phyloP scores from a whole-genome alignment of 768 basidiomycete genomes.

The Porpolomopsis calyptriformis region DNA sequence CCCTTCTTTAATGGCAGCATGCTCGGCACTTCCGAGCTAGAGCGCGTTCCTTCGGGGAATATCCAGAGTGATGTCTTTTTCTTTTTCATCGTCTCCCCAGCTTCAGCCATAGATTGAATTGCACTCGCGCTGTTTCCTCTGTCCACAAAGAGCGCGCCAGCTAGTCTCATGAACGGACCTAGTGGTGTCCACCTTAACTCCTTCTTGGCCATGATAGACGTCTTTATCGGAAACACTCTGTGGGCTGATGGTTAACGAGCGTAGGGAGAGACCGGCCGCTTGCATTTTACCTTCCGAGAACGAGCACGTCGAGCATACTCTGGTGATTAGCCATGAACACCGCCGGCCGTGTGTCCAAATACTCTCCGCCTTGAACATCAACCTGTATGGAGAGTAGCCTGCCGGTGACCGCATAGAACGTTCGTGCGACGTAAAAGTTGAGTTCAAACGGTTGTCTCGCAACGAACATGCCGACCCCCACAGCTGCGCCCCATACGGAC shows the following conservation, averaged over 20 bases:
- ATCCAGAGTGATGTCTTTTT: conserved; percentile 75
- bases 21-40: conserved; percentile 49
- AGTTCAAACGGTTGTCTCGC: conserved; percentile 66
- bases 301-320: conserved; percentile 81
- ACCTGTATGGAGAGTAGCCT: conserved; percentile 56
- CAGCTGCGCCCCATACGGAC: conserved; percentile 61
- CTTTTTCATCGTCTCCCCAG: conserved; percentile 68
- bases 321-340: conserved; percentile 88
- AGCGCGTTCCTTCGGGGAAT: conserved; percentile 93
- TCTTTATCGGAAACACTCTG: conserved; percentile 72
- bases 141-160: conserved; percentile 87
- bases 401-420: conserved; percentile 64
- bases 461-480: conserved; percentile 55
- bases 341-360: conserved; percentile 59
- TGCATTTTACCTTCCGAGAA: conserved; percentile 58
- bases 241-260: conserved; percentile 5
- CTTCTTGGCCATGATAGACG: conserved; percentile 89
- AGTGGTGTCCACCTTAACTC: conserved; percentile 80
- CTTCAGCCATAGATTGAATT: conserved; percentile 61
- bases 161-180: conserved; percentile 83
- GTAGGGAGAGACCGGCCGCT: conserved; percentile 9
- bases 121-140: conserved; percentile 71
- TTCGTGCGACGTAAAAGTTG: conserved; percentile 72
- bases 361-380: conserved; percentile 78
- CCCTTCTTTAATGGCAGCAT: conserved; percentile 94